Evolutionary conservation across 805 yeast genomes (phyloP).

Genomic region (Starmerella bacillaris): DNA sequence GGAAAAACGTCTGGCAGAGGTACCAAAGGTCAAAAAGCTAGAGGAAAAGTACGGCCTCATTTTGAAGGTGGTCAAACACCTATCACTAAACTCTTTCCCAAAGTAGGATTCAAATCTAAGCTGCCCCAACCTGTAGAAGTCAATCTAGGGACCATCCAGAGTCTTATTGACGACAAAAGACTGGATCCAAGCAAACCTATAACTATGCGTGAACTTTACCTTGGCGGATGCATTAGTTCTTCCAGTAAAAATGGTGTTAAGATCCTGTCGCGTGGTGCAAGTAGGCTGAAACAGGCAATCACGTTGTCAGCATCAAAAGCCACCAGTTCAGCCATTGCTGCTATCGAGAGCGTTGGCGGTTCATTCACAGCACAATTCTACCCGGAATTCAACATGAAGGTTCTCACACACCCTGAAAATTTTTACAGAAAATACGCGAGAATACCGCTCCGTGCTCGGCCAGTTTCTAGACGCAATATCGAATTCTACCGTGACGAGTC

Average conservation of each 20-base stretch:
- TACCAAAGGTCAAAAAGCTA: conserved; percentile 95
- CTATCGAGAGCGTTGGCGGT: conserved; percentile 59
- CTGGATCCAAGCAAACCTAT: conserved; percentile 35
- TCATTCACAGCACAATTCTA: conserved; percentile 56
- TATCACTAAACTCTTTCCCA: conserved; percentile 64
- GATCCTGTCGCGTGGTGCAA: conserved; percentile 46
- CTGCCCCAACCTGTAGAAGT: conserved; percentile 28
- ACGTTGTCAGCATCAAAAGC: conserved; percentile 73
- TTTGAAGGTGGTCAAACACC: conserved; percentile 99
- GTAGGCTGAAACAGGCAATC: conserved; percentile 35
- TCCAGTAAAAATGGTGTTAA: conserved; percentile 59
- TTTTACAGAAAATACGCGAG: conserved; percentile 55
- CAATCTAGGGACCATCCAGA: conserved; percentile 51
- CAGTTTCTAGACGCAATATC: conserved; percentile 64
- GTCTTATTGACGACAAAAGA: conserved; percentile 51
- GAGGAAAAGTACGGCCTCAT: conserved; percentile 79
- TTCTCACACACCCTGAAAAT: conserved; percentile 59
- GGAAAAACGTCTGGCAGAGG: conserved; percentile 97
- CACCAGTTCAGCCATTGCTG: conserved; percentile 49
- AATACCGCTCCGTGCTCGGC: conserved; percentile 70
- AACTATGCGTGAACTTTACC: conserved; percentile 59
- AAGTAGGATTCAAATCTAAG: conserved; percentile 52
- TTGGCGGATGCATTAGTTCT: conserved; percentile 41
- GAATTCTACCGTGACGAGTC: conserved; percentile 54
- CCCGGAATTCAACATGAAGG: conserved; percentile 47